Conservation (phyloP, 129 eudicot species). For the Sambucus nigra region DNA sequence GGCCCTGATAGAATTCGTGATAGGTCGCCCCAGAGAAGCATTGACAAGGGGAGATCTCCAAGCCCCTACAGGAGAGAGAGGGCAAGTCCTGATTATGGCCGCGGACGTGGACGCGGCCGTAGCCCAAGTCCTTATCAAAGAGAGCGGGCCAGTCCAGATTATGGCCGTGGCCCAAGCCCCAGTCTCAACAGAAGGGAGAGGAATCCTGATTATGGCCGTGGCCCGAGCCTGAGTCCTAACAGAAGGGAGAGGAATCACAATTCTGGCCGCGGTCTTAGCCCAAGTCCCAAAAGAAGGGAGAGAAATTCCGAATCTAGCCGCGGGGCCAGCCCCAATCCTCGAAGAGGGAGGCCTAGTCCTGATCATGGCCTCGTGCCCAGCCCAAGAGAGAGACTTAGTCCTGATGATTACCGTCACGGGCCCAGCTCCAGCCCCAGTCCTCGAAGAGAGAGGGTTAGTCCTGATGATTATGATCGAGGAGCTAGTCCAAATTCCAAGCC, state of each 20-base stretch:
- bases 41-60: slow-evolving; percentile 51
- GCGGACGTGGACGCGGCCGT: slow-evolving; percentile 35
- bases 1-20: slow-evolving; percentile 53
- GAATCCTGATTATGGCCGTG: slow-evolving; percentile 32
- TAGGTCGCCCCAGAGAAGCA: slow-evolving; percentile 55
- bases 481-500: slow-evolving; percentile 29
- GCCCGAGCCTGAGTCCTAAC: slow-evolving; percentile 20
- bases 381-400: slow-evolving; percentile 2
- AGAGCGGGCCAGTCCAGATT: slow-evolving; percentile 62
- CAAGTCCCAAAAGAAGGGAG: slow-evolving; percentile 8
- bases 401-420: not conserved
- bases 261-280: slow-evolving; percentile 29
- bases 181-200: slow-evolving; percentile 45
- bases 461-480: slow-evolving; percentile 28
- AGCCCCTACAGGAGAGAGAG: slow-evolving; percentile 64
- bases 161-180: slow-evolving; percentile 41
- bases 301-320: slow-evolving; percentile 1
- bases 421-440: slow-evolving; percentile 30
- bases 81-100: slow-evolving; percentile 80
- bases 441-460: slow-evolving; percentile 24
- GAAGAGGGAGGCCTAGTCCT: slow-evolving; percentile 11
- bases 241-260: slow-evolving; percentile 44
- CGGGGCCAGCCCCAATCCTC: slow-evolving; percentile 13
- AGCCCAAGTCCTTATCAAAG: slow-evolving; percentile 51
- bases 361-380: slow-evolving; percentile 12